Evolutionary conservation across 129 eudicot species (phyloP).

Genomic region (Escallonia rubra): DNA sequence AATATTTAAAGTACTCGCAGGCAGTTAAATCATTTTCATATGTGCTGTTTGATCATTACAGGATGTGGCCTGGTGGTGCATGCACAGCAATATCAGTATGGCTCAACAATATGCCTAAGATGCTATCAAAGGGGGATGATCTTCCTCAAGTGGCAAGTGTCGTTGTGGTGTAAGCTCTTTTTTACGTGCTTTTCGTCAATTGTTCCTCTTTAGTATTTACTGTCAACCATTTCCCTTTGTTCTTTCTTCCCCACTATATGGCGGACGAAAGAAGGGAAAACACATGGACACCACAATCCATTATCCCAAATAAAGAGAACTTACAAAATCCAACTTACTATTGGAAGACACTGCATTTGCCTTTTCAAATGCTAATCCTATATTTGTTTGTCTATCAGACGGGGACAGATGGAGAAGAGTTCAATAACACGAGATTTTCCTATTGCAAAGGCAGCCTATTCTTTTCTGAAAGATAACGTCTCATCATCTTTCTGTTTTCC

Average conservation of each 20-base stretch:
- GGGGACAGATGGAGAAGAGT: constrained; percentile 94
- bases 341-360: background rate
- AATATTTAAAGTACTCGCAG: background rate
- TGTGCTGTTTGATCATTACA: constrained; percentile 22
- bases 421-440: constrained; percentile 79
- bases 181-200: background rate
- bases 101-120: constrained; percentile 60
- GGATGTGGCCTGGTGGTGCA: constrained; percentile 99
- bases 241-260: too few species aligned
- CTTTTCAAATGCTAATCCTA: background rate
- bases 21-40: constrained; percentile 5
- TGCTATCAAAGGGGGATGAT: constrained; percentile 39
- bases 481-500: constrained; percentile 76
- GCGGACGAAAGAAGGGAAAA: too few species aligned
- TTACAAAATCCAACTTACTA: background rate
- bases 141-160: constrained; percentile 87
- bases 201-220: background rate
- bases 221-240: too few species aligned
- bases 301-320: too few species aligned
- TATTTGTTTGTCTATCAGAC: constrained; percentile 44
- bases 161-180: constrained; percentile 74
- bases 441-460: constrained; percentile 63
- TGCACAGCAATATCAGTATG: constrained; percentile 85
- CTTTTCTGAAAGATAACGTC: constrained; percentile 57
- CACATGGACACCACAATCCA: too few species aligned